phyloP scores from a whole-genome alignment of 2,329 filamentous ascomycete species.

The Kalaharituber pfeilii region DNA sequence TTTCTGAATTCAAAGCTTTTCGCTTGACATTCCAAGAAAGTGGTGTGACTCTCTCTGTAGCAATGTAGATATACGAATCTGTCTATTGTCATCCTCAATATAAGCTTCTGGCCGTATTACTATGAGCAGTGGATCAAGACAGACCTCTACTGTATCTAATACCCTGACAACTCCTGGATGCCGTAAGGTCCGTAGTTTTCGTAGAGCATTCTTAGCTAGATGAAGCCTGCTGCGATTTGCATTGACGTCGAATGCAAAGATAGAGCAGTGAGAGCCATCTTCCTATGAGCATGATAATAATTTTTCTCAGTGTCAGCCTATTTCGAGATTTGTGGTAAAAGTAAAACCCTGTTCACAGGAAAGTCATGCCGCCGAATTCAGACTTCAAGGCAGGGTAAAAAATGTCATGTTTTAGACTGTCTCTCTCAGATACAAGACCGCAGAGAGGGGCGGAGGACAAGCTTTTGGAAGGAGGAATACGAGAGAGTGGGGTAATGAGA shows the following conservation, averaged over 20 bases:
- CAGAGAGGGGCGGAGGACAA: too few species aligned
- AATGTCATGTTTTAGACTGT: too few species aligned
- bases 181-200: slow-evolving; percentile 79
- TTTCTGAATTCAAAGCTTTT: slow-evolving; percentile 76
- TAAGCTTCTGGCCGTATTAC: slow-evolving; percentile 5
- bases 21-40: slow-evolving; percentile 79
- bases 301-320: background rate
- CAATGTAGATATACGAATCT: slow-evolving; percentile 88
- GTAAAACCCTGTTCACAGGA: too few species aligned
- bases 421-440: too few species aligned
- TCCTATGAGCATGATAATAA: slow-evolving; percentile 42
- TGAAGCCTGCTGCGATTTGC: slow-evolving; percentile 65
- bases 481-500: too few species aligned
- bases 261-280: slow-evolving; percentile 83
- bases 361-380: too few species aligned
- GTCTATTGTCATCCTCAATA: slow-evolving; percentile 38
- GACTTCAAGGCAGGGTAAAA: too few species aligned
- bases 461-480: too few species aligned
- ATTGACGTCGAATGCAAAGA: slow-evolving; percentile 84
- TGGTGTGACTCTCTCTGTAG: slow-evolving; percentile 76
- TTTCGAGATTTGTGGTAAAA: background rate
- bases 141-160: slow-evolving; percentile 80
- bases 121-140: slow-evolving; percentile 17
- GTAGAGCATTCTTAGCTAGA: slow-evolving; percentile 80
- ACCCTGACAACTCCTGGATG: slow-evolving; percentile 93